Conservation (phyloP, 2,329 filamentous ascomycete species). For the Microdochium trichocladiopsis region DNA sequence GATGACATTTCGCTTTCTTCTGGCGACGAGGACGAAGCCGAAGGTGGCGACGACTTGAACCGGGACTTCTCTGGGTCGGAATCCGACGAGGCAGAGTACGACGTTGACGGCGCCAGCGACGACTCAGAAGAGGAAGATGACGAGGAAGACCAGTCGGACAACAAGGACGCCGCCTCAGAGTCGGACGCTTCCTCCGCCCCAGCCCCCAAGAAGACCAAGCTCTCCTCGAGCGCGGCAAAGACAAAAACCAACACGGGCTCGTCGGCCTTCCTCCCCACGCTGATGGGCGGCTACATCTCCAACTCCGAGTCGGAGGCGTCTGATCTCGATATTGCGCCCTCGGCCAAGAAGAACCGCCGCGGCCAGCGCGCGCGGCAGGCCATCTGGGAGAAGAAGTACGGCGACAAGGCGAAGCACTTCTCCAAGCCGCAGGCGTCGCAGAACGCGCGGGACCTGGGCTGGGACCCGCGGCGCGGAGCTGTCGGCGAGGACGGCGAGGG, state of each 20-base stretch:
- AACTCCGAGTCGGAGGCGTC: slow-evolving; percentile 62
- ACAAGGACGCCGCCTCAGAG: slow-evolving; percentile 16
- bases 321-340: slow-evolving; percentile 54
- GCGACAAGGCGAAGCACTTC: slow-evolving; percentile 61
- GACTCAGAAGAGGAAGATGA: slow-evolving; percentile 17
- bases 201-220: slow-evolving; percentile 19
- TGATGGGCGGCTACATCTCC: slow-evolving; percentile 75
- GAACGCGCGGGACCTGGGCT: slow-evolving; percentile 39
- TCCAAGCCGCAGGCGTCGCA: slow-evolving; percentile 26
- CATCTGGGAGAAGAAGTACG: slow-evolving; percentile 77
- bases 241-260: slow-evolving; percentile 17
- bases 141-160: slow-evolving; percentile 18
- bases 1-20: slow-evolving; percentile 17
- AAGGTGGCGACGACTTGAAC: not conserved
- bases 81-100: slow-evolving; percentile 6
- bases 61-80: slow-evolving; percentile 6
- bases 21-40: not conserved
- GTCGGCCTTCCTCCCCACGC: slow-evolving; percentile 64
- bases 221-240: slow-evolving; percentile 9
- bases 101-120: slow-evolving; percentile 7
- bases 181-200: slow-evolving; percentile 12
- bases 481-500: slow-evolving; percentile 30
- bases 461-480: slow-evolving; percentile 51
- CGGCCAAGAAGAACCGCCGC: slow-evolving; percentile 62
- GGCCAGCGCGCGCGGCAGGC: slow-evolving; percentile 73